These are phyloP conservation scores for Fusarium agapanthi DNA, from an alignment of 2,329 filamentous ascomycete species.

Conservation along the genomic window DNA sequence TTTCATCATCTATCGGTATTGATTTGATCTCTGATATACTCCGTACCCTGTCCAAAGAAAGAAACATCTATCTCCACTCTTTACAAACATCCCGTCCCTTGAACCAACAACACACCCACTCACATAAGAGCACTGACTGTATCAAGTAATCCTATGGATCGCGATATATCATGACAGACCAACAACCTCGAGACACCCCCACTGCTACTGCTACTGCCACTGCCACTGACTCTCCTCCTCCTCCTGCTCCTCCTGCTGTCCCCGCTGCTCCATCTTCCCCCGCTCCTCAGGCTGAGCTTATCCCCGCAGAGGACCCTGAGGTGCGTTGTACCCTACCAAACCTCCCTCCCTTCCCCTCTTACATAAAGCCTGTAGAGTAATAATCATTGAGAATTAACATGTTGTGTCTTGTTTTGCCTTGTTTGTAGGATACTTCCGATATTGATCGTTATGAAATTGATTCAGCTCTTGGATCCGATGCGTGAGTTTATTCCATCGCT, in stretches of 20 bases:
- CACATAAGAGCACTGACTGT: neutral
- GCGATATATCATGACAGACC: slow-evolving; percentile 22
- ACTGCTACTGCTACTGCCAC: slow-evolving; percentile 10
- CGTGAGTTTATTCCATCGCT: slow-evolving; percentile 19
- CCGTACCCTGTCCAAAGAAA: neutral
- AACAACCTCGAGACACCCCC: slow-evolving; percentile 18
- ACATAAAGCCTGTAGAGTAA: neutral
- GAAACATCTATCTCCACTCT: slow-evolving; percentile 3
- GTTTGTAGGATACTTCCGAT: slow-evolving; percentile 8
- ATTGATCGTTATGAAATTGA: slow-evolving; percentile 31
- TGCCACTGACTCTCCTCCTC: neutral
- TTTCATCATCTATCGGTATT: neutral
- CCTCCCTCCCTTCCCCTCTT: neutral
- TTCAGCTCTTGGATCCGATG: slow-evolving; percentile 35
- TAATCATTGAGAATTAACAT: slow-evolving; percentile 8
- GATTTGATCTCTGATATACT: neutral
- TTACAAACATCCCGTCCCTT: neutral
- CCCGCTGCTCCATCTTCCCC: slow-evolving; percentile 9
- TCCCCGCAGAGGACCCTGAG: slow-evolving; percentile 32
- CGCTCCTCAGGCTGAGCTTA: slow-evolving; percentile 30
- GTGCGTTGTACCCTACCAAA: slow-evolving; percentile 16
- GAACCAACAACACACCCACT: neutral
- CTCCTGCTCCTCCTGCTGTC: neutral
- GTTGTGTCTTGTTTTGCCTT: neutral
- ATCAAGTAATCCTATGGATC: neutral